Evolutionary conservation across 805 yeast genomes (phyloP), one percentile per base, ranked within the genome.

Genomic region (Candida ovalis): DNA sequence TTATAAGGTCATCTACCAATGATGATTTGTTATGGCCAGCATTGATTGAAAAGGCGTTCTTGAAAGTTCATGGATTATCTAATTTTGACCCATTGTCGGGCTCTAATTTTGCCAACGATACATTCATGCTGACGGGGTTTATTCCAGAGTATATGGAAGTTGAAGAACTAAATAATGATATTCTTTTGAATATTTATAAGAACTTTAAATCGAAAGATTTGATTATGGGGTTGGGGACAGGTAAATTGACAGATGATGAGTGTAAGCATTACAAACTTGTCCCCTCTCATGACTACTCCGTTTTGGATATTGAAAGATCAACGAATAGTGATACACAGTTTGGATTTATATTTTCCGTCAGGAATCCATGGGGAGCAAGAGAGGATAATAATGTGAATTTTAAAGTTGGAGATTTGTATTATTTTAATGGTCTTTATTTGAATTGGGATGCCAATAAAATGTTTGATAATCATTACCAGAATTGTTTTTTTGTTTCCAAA

Each of bases 71-170:
- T 21, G 55, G 54, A 64, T 74, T 65, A 1, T 67, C 70, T 2
- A 50, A 64, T 24, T 85, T 88, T 3, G 84, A 84, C 56, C 69
- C 70, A n/a, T 77, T 81, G 42, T 58, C 62, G 1, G 97, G 97
- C 0, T 88, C 96, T 0, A 88, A 89, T 60, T 79, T 87, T 58
- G 85, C 86, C 2, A 69, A 75, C 13, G 96, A 87, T 58, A 76
- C 86, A 0, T 87, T 69, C 56, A 64, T 80, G 38, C 54, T 90
- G 2, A 72, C 82, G 2, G 89, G 91, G 1, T 89, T 86, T 83
- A 61, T 84, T 6, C 96, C 96, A 0, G 90, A 87, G 49, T 74
- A 73, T 45, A 50, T 69, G 2, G 54, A 70, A 1, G 61, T 68
- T 1, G 60, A 70, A 8, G 58, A 68, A 8, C 62, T 76, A 4